These are phyloP conservation scores for Calonectria ilicicola DNA, from an alignment of 2,329 filamentous ascomycete genomes.

Conservation along the genomic window DNA sequence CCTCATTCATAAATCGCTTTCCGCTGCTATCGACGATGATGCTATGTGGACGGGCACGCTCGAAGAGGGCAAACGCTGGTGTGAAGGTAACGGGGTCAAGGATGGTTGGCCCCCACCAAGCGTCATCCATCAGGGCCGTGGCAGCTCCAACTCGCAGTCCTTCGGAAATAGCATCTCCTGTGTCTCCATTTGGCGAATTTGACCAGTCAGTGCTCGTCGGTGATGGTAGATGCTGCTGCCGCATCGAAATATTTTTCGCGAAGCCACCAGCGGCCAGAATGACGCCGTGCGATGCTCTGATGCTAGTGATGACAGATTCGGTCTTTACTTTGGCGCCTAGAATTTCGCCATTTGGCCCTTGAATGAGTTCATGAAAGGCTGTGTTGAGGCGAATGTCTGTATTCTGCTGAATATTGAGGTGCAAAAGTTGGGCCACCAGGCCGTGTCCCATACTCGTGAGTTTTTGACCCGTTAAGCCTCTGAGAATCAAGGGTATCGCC, in stretches of 20 bases:
- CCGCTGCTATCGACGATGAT: neutral
- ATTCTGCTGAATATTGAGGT: neutral
- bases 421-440: neutral
- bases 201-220: neutral
- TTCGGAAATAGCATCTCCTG: neutral
- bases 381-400: neutral
- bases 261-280: neutral
- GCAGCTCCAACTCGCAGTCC: constrained; percentile 3
- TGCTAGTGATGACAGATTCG: neutral
- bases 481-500: neutral
- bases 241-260: neutral
- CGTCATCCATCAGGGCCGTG: constrained; percentile 15
- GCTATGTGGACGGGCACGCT: constrained; percentile 9
- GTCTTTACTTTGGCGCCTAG: neutral
- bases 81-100: constrained; percentile 11
- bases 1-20: neutral
- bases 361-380: neutral
- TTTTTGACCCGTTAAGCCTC: neutral
- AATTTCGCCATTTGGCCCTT: neutral
- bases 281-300: neutral
- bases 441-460: neutral
- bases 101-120: constrained; percentile 20
- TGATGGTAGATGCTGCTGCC: neutral
- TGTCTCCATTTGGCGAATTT: neutral
- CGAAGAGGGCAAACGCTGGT: neutral